These are phyloP conservation scores for Amphibolis antarctica DNA, from an alignment of 106 monocot species.

Conservation along the genomic window DNA sequence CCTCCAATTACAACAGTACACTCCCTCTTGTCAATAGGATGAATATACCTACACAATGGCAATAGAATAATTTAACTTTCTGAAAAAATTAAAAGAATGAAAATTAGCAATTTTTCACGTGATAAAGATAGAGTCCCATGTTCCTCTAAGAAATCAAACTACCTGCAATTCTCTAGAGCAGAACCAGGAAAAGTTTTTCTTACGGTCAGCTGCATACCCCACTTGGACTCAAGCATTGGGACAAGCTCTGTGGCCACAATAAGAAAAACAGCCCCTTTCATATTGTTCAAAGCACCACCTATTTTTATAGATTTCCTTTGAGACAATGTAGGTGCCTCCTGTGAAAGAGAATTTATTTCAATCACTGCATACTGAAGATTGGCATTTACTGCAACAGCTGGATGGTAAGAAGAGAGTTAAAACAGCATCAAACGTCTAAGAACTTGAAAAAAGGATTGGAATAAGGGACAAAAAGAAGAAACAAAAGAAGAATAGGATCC, in stretches of 20 bases:
- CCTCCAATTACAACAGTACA: constrained; percentile 96
- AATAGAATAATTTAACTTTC: not conserved
- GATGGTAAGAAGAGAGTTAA: constrained; percentile 9
- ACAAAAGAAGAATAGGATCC: not conserved
- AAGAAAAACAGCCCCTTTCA: constrained; percentile 35
- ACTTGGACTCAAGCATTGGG: constrained; percentile 71
- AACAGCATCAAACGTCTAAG: not conserved
- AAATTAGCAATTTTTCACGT: not conserved
- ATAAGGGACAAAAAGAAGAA: too few relatives aligned
- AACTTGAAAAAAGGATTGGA: too few relatives aligned
- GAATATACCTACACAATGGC: constrained; percentile 50
- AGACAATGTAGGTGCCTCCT: constrained; percentile 21
- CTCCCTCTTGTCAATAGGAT: constrained; percentile 69
- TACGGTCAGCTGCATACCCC: constrained; percentile 53
- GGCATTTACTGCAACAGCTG: constrained; percentile 97
- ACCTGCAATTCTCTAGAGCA: constrained; percentile 82
- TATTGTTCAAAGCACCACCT: constrained; percentile 36
- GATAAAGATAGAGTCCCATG: not conserved
- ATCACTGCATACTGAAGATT: constrained; percentile 56
- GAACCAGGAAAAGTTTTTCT: constrained; percentile 70
- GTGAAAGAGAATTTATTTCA: constrained; percentile 35
- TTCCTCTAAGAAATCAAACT: not conserved
- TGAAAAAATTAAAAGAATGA: not conserved
- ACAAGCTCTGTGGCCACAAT: constrained; percentile 82
- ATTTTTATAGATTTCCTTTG: constrained; percentile 22